A percentile compares a stretch with the other conserved stretches of the same genome.
Conservation (phyloP, 495 filamentous ascomycete genomes). For the Neurospora tetrasperma region DNA sequence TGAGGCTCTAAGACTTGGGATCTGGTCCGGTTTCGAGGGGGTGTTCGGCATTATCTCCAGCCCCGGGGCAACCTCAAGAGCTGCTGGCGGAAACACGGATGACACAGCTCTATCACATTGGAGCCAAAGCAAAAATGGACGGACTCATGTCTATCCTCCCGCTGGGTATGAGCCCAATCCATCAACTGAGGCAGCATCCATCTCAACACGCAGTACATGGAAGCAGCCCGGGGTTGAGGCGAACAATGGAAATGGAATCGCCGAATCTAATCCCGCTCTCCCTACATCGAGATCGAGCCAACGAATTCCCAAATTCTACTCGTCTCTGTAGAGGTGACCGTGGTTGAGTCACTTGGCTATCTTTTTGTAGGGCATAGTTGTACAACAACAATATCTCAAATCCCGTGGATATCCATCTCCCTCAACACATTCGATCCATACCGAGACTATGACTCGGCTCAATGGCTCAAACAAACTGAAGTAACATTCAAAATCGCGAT, state of each 20-base stretch:
- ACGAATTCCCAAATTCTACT: neutral
- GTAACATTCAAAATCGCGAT: neutral
- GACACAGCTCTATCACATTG: neutral
- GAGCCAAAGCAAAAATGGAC: neutral
- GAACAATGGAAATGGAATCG: neutral
- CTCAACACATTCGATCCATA: neutral
- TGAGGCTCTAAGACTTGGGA: neutral
- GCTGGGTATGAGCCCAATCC: neutral
- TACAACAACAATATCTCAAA: neutral
- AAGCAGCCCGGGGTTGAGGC: neutral
- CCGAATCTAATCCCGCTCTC: neutral
- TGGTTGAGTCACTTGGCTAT: neutral
- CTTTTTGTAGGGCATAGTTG: neutral
- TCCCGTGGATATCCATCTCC: neutral
- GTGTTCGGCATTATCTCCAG: neutral
- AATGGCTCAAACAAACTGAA: neutral
- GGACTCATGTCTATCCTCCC: neutral
- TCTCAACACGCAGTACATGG: neutral
- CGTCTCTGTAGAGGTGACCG: neutral
- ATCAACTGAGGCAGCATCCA: neutral
- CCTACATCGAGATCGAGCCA: neutral
- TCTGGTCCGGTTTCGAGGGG: neutral
- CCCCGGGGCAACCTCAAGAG: neutral
- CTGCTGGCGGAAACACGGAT: neutral
- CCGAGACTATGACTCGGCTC: neutral